Evolutionary conservation across 1,139 yeast genomes (phyloP).

Genomic region (Hyphopichia burtonii): DNA sequence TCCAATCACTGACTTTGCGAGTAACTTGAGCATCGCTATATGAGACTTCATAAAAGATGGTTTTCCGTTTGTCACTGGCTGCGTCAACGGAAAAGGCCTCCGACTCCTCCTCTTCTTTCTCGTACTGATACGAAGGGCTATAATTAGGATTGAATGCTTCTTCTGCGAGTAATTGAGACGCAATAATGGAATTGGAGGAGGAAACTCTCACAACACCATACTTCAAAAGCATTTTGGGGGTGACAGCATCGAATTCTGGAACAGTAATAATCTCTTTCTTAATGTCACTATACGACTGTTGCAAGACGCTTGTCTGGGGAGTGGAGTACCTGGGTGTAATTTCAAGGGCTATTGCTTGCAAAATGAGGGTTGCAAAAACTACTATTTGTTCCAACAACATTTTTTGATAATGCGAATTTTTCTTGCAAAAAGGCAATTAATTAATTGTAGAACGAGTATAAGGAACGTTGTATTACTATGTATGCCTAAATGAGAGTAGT

Average conservation of each 20-base stretch:
- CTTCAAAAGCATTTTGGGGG: conserved; percentile 11
- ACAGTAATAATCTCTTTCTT: conserved; percentile 6
- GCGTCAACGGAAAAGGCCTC: conserved; percentile 10
- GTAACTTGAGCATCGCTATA: conserved; percentile 12
- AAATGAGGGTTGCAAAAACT: background rate
- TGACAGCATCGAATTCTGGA: conserved; percentile 12
- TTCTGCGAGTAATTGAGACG: conserved; percentile 14
- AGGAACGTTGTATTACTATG: too few species aligned
- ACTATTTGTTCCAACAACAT: too few species aligned
- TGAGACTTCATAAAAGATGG: conserved; percentile 13
- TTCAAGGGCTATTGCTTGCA: background rate
- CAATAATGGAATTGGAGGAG: conserved; percentile 15
- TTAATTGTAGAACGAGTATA: too few species aligned
- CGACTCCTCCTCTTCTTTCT: background rate
- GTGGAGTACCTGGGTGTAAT: background rate
- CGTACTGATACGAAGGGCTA: conserved; percentile 4
- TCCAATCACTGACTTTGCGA: conserved; percentile 8
- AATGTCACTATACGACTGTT: conserved; percentile 8
- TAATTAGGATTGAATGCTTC: conserved; percentile 9
- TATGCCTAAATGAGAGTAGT: too few species aligned
- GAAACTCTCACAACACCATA: conserved; percentile 14
- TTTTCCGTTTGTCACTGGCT: conserved; percentile 1
- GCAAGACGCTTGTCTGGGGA: conserved; percentile 2
- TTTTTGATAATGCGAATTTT: too few species aligned
- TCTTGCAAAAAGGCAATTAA: too few species aligned